Conservation (phyloP, 768 basidiomycete species). For the Termitomyces sp. region DNA sequence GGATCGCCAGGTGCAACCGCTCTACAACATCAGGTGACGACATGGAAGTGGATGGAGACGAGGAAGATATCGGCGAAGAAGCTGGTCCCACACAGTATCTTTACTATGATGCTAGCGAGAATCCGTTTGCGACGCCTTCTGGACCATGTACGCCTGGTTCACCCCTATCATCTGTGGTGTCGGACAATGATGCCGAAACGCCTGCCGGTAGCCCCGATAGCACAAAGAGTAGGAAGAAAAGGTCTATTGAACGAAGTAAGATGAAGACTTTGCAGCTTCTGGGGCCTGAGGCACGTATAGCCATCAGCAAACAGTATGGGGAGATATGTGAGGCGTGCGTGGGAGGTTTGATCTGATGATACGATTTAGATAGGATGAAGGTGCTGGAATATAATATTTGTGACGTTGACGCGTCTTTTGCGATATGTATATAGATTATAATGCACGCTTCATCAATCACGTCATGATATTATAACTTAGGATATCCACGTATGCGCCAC, state of each 20-base stretch:
- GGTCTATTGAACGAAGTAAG: constrained; percentile 1
- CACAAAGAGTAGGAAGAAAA: constrained; percentile 1
- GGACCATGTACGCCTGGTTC: neutral
- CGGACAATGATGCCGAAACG: neutral
- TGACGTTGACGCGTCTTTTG: neutral
- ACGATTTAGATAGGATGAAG: neutral
- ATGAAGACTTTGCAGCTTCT: constrained; percentile 10
- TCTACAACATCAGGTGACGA: neutral
- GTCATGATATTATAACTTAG: neutral
- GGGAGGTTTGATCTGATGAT: neutral
- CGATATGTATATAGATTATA: neutral
- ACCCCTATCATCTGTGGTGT: constrained; percentile 1
- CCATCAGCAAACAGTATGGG: constrained; percentile 4
- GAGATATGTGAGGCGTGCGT: neutral
- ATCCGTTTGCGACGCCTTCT: constrained; percentile 11
- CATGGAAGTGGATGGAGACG: constrained; percentile 3
- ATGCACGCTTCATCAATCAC: neutral
- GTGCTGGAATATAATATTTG: neutral
- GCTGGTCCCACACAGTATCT: neutral
- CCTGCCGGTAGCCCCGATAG: neutral
- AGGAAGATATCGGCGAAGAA: neutral
- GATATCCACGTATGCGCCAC: neutral
- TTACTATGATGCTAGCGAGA: neutral
- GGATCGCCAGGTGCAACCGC: neutral
- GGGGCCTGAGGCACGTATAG: constrained; percentile 8